phyloP scores from a whole-genome alignment of 2,329 filamentous ascomycete genomes.

The Aspergillus persii region DNA sequence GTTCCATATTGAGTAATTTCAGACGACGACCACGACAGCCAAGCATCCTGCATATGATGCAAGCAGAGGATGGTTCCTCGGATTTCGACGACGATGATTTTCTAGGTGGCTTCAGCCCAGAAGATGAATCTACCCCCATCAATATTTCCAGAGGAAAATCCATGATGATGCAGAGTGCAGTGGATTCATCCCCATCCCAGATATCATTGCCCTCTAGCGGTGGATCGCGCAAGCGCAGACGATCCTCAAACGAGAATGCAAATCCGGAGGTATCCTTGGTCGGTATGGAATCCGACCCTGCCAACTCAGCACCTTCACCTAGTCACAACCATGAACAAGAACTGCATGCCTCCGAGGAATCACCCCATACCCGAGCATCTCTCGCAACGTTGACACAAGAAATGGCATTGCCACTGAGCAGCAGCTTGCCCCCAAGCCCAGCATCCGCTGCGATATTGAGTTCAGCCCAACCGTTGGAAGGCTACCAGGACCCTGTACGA shows the following conservation, averaged over 20 bases:
- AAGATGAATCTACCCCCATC: slow-evolving; percentile 47
- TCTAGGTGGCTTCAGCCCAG: slow-evolving; percentile 42
- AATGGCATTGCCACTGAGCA: slow-evolving; percentile 40
- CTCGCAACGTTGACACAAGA: slow-evolving; percentile 33
- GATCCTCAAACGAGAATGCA: slow-evolving; percentile 25
- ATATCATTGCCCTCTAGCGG: slow-evolving; percentile 26
- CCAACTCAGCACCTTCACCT: slow-evolving; percentile 12
- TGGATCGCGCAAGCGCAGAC: slow-evolving; percentile 40
- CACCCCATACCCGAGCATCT: slow-evolving; percentile 12
- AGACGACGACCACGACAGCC: slow-evolving; percentile 43
- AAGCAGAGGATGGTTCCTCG: slow-evolving; percentile 39
- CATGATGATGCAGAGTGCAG: slow-evolving; percentile 20
- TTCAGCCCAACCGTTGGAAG: neutral
- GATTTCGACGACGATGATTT: slow-evolving; percentile 41
- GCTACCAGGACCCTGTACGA: neutral
- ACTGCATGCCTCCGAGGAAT: slow-evolving; percentile 6
- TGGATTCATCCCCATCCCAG: slow-evolving; percentile 23
- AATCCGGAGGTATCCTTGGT: slow-evolving; percentile 26
- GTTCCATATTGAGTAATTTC: slow-evolving; percentile 45
- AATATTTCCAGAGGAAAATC: slow-evolving; percentile 35
- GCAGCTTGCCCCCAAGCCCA: slow-evolving; percentile 26
- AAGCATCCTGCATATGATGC: slow-evolving; percentile 46
- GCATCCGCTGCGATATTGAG: neutral
- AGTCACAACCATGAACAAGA: neutral
- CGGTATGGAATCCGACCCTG: slow-evolving; percentile 20